A percentile compares a stretch with the other conserved stretches of the same genome.
These are phyloP conservation scores for Aschersonia sp. DNA, from an alignment of 2,329 filamentous ascomycete species.

Conservation along the genomic window DNA sequence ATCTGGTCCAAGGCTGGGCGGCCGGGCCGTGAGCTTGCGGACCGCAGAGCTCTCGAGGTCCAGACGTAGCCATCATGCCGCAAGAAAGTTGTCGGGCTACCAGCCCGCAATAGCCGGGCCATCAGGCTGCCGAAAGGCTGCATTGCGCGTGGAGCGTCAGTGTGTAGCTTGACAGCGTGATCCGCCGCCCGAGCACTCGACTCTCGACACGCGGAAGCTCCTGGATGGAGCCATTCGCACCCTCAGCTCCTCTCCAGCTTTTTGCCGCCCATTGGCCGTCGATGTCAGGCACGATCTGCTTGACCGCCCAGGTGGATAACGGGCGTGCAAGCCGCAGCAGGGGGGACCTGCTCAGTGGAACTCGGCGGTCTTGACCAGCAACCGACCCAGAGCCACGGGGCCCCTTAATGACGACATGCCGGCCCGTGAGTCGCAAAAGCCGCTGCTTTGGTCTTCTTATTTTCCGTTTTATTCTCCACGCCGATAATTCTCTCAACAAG, in stretches of 20 bases:
- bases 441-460: background rate
- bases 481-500: background rate
- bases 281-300: too few relatives aligned
- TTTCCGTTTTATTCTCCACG: background rate
- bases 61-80: conserved; percentile 1
- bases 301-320: too few relatives aligned
- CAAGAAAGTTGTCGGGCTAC: conserved; percentile 12
- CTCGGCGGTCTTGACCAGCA: background rate
- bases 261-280: too few relatives aligned
- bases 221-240: too few relatives aligned
- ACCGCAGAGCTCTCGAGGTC: background rate
- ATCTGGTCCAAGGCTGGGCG: background rate
- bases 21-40: background rate
- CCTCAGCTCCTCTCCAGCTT: too few relatives aligned
- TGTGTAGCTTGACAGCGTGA: background rate
- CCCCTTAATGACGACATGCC: conserved; percentile 7
- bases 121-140: conserved; percentile 19
- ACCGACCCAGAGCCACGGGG: background rate
- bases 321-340: too few relatives aligned
- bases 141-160: conserved; percentile 10
- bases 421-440: background rate
- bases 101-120: conserved; percentile 15
- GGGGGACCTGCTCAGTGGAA: too few relatives aligned
- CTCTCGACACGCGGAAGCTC: too few relatives aligned
- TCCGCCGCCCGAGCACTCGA: too few relatives aligned